phyloP scores from a whole-genome alignment of 2,329 filamentous ascomycete species.

The Aspergillus melleus region DNA sequence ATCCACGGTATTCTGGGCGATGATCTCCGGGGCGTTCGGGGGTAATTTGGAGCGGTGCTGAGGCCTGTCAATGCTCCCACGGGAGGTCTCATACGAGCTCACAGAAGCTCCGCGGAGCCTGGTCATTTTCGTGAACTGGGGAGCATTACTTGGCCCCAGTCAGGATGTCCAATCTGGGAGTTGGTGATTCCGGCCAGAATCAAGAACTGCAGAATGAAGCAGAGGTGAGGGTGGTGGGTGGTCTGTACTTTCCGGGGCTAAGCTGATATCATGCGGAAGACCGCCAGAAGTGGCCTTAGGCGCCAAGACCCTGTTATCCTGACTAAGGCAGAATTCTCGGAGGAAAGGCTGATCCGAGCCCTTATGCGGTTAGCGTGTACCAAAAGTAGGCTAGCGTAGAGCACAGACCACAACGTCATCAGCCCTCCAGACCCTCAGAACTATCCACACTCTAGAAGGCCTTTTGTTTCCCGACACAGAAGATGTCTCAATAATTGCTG shows the following conservation, averaged over 20 bases:
- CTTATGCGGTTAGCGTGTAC: background rate
- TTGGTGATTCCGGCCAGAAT: background rate
- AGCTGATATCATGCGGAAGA: conserved; percentile 24
- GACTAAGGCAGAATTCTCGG: background rate
- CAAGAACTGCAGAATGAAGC: background rate
- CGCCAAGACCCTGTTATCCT: conserved; percentile 2
- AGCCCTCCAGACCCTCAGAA: too few species aligned
- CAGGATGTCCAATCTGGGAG: background rate
- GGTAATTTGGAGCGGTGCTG: conserved; percentile 42
- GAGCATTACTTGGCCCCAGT: conserved; percentile 27
- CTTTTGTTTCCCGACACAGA: too few species aligned
- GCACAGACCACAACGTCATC: too few species aligned
- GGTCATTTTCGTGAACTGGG: conserved; percentile 35
- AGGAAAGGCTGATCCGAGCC: background rate
- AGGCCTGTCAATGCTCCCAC: conserved; percentile 28
- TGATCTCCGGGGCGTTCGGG: conserved; percentile 39
- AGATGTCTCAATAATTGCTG: too few species aligned
- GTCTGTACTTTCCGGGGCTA: conserved; percentile 10
- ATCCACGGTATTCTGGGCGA: conserved; percentile 41
- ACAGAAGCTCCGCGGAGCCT: conserved; percentile 44
- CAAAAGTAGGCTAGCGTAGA: background rate
- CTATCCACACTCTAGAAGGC: too few species aligned
- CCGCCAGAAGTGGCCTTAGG: conserved; percentile 16
- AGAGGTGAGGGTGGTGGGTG: background rate
- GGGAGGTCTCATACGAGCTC: conserved; percentile 31